Evolutionary conservation across 73 alveolate species (phyloP).

Genomic region (Paramecium sonneborni): DNA sequence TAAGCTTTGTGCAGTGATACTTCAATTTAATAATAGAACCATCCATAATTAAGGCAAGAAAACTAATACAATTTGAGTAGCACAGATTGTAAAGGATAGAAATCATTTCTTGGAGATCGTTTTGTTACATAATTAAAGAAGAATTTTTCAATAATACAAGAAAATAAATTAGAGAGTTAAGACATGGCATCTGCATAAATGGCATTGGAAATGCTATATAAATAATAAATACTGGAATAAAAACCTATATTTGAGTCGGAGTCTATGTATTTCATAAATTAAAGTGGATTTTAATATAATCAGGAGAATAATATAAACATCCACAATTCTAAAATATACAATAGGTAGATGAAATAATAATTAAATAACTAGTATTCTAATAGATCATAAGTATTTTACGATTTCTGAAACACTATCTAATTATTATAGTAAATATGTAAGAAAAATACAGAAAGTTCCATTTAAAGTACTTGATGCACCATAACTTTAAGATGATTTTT

Average conservation of each 20-base stretch:
- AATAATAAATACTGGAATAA: constrained; percentile 28
- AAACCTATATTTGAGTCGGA: neutral
- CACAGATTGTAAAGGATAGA: neutral
- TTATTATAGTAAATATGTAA: constrained; percentile 30
- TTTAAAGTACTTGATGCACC: constrained; percentile 99
- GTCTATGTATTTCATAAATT: neutral
- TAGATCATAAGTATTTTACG: neutral
- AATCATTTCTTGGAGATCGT: constrained; percentile 18
- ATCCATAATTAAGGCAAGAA: neutral
- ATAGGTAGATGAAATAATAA: neutral
- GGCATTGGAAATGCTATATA: constrained; percentile 30
- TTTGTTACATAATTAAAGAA: constrained; percentile 11
- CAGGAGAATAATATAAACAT: neutral
- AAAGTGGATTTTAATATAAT: neutral
- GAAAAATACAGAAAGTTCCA: constrained; percentile 97
- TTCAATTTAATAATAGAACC: neutral
- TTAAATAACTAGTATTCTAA: neutral
- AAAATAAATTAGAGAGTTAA: neutral
- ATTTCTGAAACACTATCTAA: constrained; percentile 13
- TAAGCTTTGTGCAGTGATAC: neutral
- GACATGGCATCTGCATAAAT: neutral
- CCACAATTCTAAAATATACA: neutral
- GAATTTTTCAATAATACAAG: neutral
- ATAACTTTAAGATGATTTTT: constrained; percentile 97
- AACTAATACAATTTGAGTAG: neutral